Evolutionary conservation across 805 yeast species (phyloP), one percentile per base, ranked within the genome.

Genomic region (Spathaspora arborariae): DNA sequence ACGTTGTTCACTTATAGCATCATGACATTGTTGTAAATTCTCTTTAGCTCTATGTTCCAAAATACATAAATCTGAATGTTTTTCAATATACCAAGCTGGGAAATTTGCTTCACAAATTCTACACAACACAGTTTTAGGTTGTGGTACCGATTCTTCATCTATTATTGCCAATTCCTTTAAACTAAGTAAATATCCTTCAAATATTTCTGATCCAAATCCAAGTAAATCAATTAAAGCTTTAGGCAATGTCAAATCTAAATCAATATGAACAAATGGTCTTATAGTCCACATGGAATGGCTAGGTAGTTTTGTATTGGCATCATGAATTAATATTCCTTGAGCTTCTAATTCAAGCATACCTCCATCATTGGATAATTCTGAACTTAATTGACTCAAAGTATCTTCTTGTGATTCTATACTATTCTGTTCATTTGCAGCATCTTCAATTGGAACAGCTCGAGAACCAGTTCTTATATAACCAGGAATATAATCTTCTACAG

Each of bases 51-150:
- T 78, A 65, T 90, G 96, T 62, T 91, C 97, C 30, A 88, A 78
- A 22, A 87, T 72, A 57, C 99, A 94, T 41, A 87, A 68, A 58
- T 90, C 94, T 1, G 92, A 84, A 65, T 94, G 99, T 42, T 84
- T 78, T 56, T 92, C 99, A 35, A 94, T 72, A 85, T 96, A 94
- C 99, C 99, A 94, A 3, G 90, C 86, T 3, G 96, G 97, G n/a
- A 90, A 82, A 41, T 78, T 78, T 24, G 82, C 81, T 59, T 94
- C 99, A 65, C 99, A 94, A 21, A 94, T 90, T 41, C 97, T 77
- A 63, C 99, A 94, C 26, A 94, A 68, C 33, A 87, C 89, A 47
- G 82, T 76, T 20, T 84, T 83, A 1, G 96, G 97, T n/a, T 81
- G 76, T 0, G 96, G 96, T 0, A 88, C 74, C 48, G 74, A 71